phyloP scores from a whole-genome alignment of 768 basidiomycete genomes.

The Suillus hirtellus region DNA sequence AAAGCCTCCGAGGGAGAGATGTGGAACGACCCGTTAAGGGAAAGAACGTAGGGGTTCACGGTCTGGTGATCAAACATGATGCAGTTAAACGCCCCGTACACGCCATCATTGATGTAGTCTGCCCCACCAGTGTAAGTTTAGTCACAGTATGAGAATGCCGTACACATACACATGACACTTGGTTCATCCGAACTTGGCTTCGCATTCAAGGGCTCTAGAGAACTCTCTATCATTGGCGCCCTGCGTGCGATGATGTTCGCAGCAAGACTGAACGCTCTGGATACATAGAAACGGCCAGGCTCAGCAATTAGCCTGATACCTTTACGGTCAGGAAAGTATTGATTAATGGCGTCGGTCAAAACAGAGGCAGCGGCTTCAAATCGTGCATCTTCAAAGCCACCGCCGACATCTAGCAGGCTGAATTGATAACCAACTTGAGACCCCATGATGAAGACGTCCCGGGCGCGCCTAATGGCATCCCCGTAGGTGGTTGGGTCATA shows the following conservation, averaged over 20 bases:
- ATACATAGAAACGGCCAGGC: conserved; percentile 93
- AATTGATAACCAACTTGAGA: conserved; percentile 78
- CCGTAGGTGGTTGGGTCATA: conserved; percentile 89
- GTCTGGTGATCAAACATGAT: conserved; percentile 97
- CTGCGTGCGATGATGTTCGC: conserved; percentile 92
- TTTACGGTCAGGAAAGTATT: conserved; percentile 72
- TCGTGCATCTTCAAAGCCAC: conserved; percentile 89
- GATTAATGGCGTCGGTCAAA: conserved; percentile 67
- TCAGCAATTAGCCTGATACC: conserved; percentile 88
- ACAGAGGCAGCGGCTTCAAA: conserved; percentile 80
- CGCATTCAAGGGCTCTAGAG: conserved; percentile 23
- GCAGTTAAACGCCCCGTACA: conserved; percentile 96
- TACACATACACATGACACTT: conserved; percentile 85
- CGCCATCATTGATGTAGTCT: conserved; percentile 99
- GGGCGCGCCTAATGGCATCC: conserved; percentile 85
- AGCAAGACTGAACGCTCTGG: conserved; percentile 89
- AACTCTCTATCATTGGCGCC: conserved; percentile 46
- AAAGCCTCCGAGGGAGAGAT: conserved; percentile 39
- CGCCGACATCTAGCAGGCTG: conserved; percentile 87
- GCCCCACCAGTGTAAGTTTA: conserved; percentile 7
- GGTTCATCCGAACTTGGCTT: conserved; percentile 39
- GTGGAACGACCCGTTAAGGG: conserved; percentile 63
- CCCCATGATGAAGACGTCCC: conserved; percentile 86
- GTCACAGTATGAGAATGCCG: conserved; percentile 20
- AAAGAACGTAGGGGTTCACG: conserved; percentile 81